phyloP scores from a whole-genome alignment of 1,284 basidiomycete species.

The Bjerkandera adusta region DNA sequence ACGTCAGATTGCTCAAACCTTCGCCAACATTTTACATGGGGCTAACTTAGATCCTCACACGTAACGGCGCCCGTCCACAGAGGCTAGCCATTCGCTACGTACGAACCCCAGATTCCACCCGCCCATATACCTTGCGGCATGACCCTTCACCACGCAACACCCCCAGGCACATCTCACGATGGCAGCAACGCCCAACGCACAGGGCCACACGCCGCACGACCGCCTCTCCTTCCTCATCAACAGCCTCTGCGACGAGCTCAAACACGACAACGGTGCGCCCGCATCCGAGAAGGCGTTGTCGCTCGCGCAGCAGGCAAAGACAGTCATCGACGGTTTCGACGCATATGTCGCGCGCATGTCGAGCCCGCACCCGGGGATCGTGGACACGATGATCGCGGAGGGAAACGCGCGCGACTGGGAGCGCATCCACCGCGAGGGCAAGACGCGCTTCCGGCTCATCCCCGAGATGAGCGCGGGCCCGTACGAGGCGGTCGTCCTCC shows the following conservation, averaged over 20 bases:
- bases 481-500: slow-evolving; percentile 19
- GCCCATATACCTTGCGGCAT: too few relatives aligned
- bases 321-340: slow-evolving; percentile 18
- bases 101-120: too few relatives aligned
- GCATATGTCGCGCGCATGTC: slow-evolving; percentile 15
- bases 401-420: slow-evolving; percentile 17
- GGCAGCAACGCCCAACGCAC: too few relatives aligned
- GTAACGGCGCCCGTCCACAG: too few relatives aligned
- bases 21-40: too few relatives aligned
- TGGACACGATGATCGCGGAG: slow-evolving; percentile 17
- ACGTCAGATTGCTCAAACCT: too few relatives aligned
- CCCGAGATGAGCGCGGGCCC: slow-evolving; percentile 19
- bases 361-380: slow-evolving; percentile 12
- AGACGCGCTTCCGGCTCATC: slow-evolving; percentile 15
- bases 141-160: too few relatives aligned
- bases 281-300: slow-evolving; percentile 4
- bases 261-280: neutral
- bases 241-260: slow-evolving; percentile 12
- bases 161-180: too few relatives aligned
- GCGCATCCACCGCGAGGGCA: slow-evolving; percentile 12
- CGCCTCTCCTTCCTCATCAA: slow-evolving; percentile 14
- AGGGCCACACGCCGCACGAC: slow-evolving; percentile 17
- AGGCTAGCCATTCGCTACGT: too few relatives aligned
- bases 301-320: slow-evolving; percentile 13
- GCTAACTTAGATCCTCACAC: too few relatives aligned